Conservation (phyloP, 805 yeast species). For the Nakazawaea anatomiae region DNA sequence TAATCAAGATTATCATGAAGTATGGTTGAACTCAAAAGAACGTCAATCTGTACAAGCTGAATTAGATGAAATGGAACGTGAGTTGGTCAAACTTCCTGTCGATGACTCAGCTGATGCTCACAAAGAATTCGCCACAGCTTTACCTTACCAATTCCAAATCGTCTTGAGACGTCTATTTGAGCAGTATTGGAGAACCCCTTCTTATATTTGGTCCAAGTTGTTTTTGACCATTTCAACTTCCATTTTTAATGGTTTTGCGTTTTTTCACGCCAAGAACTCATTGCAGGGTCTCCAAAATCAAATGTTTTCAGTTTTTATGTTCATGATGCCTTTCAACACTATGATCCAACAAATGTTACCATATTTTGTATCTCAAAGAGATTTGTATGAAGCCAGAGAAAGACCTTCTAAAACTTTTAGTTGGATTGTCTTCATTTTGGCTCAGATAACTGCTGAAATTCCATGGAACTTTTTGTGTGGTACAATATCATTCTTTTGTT, state of each 20-base stretch:
- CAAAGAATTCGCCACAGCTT: slow-evolving; percentile 32
- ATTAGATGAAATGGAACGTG: slow-evolving; percentile 11
- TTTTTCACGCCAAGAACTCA: slow-evolving; percentile 14
- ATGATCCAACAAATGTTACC: slow-evolving; percentile 23
- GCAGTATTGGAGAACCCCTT: slow-evolving; percentile 37
- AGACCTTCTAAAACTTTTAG: slow-evolving; percentile 34
- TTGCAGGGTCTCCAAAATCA: slow-evolving; percentile 23
- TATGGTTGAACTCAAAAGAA: slow-evolving; percentile 12
- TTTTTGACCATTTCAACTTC: slow-evolving; percentile 39
- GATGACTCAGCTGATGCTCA: neutral
- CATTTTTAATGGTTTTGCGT: slow-evolving; percentile 58
- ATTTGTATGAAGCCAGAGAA: slow-evolving; percentile 39
- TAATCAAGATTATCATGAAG: slow-evolving; percentile 25
- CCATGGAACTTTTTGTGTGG: slow-evolving; percentile 22
- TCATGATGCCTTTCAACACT: slow-evolving; percentile 32
- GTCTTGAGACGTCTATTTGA: slow-evolving; percentile 34
- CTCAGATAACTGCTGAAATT: slow-evolving; percentile 39
- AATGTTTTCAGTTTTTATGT: slow-evolving; percentile 44
- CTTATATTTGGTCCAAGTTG: slow-evolving; percentile 34
- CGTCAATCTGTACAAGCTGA: neutral
- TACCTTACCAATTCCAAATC: slow-evolving; percentile 32
- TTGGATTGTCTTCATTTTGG: slow-evolving; percentile 35
- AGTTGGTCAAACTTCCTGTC: slow-evolving; percentile 9
- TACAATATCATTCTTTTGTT: slow-evolving; percentile 39
- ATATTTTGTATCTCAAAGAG: slow-evolving; percentile 31